Base-by-base conservation (phyloP, 345 rosid genomes). In the Acer saccharum region DNA sequence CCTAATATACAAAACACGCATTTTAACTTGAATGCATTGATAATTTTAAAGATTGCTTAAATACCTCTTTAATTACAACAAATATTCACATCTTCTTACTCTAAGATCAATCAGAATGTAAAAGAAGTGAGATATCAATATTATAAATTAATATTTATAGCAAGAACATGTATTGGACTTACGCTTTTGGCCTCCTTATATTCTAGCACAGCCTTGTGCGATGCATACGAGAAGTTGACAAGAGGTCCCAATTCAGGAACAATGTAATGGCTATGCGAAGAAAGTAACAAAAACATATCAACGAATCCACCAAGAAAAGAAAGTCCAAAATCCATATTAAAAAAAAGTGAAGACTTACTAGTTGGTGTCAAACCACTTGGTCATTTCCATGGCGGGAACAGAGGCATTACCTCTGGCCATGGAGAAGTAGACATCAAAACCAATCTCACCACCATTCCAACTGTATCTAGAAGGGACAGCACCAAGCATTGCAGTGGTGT, bases 331-430 rank as follows among this genome's bases (percentile, higher is more conserved):
- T 43, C 46, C 11, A 43, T 43, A 41, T 29, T 29, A 35, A 35
- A 35, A 8, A 61, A 0, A 0, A 27, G 10, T 6, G 4, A 58
- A 60, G 46, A 87, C 94, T 81, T 84, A 92, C 94, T 92, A 92
- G 84, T 92, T 92, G 25, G 95, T 90, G 83, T 92, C 94, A 76
- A 92, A 92, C 97, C 97, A 92, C 88, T 92, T 92, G 80, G 95
- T 92, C 97, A 92, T 92, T 82, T 92, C 95, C 97, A 92, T 92
- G 72, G 97, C 95, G n/a, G 92, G 95, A 39, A 83, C 92, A 67
- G 90, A 80, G 77, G 87, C 91, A 68, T 92, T 92, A 65, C 97
- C 97, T 55, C 95, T 82, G 2, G 97, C 95, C 97, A 92, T 90
- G 55, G 97, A 87, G 83, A 90, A 90, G 82, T 89, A 92, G 71